Conservation (phyloP, 139 green algal species). For the Ettlia oleoabundans region DNA sequence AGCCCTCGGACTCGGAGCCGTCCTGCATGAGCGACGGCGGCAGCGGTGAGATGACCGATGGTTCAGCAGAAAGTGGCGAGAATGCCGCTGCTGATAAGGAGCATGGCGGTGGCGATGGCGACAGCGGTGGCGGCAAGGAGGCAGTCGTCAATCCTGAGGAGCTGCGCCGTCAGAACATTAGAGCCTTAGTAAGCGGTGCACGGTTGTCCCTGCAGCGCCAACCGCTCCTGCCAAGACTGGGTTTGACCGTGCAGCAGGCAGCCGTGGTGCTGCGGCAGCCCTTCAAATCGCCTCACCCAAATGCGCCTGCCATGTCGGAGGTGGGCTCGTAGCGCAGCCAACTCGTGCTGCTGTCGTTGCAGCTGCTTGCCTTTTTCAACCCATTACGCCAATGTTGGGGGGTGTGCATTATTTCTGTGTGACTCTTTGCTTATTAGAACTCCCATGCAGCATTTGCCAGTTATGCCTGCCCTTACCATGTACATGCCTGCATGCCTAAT, state of each 20-base stretch:
- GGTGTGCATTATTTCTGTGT: too few species aligned
- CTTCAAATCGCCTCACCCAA: neutral
- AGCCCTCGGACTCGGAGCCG: neutral
- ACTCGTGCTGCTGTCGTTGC: too few species aligned
- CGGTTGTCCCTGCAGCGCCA: neutral
- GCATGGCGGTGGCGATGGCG: neutral
- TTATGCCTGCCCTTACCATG: too few species aligned
- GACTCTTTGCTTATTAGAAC: too few species aligned
- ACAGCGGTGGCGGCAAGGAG: neutral
- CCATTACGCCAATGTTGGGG: too few species aligned
- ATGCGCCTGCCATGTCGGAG: constrained; percentile 49
- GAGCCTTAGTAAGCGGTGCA: constrained; percentile 61
- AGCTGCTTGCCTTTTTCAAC: too few species aligned
- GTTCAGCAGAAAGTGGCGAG: too few species aligned
- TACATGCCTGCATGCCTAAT: too few species aligned
- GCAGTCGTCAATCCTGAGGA: neutral
- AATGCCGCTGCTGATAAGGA: neutral
- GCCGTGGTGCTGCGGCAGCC: constrained; percentile 25
- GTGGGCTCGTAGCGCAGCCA: too few species aligned
- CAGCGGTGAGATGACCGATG: neutral
- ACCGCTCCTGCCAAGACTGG: constrained; percentile 8
- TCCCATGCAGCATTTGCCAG: too few species aligned
- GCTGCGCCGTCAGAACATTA: constrained; percentile 64
- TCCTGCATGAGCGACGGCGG: neutral
- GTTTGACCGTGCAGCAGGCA: constrained; percentile 15